phyloP scores from a whole-genome alignment of 139 green algal species.

The Tetraselmis chui region DNA sequence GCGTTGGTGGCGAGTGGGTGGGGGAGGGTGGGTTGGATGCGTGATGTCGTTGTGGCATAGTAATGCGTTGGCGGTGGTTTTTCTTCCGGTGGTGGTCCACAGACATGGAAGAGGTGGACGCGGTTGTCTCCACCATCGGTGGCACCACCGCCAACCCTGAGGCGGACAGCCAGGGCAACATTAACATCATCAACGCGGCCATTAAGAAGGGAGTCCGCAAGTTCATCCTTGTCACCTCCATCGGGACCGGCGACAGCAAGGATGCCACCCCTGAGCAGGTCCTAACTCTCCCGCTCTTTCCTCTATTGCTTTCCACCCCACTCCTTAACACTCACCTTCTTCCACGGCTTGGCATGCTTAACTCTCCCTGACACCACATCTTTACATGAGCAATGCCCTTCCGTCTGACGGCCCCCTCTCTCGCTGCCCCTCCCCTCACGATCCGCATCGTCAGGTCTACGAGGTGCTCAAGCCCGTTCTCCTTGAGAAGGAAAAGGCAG shows the following conservation, averaged over 20 bases:
- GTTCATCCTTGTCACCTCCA: slow-evolving; percentile 95
- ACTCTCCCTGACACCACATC: too few relatives aligned
- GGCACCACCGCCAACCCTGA: slow-evolving; percentile 65
- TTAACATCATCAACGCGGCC: slow-evolving; percentile 93
- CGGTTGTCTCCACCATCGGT: slow-evolving; percentile 84
- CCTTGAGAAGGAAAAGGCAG: slow-evolving; percentile 94
- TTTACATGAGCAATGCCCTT: too few relatives aligned
- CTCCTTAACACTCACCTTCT: too few relatives aligned
- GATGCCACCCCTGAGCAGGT: slow-evolving; percentile 47
- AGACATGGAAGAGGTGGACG: slow-evolving; percentile 87
- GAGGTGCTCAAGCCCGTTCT: slow-evolving; percentile 87
- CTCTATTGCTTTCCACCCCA: too few relatives aligned
- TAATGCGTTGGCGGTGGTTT: not conserved
- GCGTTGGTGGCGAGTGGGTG: too few relatives aligned
- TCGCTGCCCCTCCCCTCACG: too few relatives aligned
- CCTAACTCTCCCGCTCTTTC: too few relatives aligned
- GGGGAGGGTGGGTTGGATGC: not conserved
- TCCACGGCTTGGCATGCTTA: too few relatives aligned
- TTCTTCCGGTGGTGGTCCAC: not conserved
- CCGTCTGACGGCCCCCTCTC: too few relatives aligned
- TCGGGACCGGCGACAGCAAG: slow-evolving; percentile 82
- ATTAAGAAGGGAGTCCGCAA: slow-evolving; percentile 80
- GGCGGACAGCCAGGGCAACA: slow-evolving; percentile 85
- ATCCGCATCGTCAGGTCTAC: slow-evolving; percentile 77
- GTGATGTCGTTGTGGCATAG: not conserved